phyloP scores from a whole-genome alignment of 1,139 yeast species.

The Geotrichum reessii region DNA sequence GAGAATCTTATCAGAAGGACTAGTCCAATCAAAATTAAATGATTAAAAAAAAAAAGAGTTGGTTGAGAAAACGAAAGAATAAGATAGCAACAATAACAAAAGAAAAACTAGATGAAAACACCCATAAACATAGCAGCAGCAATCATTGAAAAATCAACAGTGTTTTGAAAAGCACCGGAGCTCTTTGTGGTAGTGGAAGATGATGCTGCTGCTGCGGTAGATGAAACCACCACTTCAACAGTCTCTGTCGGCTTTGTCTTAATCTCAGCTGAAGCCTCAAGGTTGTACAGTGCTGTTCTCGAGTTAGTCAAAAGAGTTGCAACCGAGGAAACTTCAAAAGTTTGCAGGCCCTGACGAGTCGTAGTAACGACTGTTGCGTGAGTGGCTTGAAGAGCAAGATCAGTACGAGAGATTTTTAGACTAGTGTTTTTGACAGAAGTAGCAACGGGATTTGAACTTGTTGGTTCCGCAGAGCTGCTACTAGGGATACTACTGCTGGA shows the following conservation, averaged over 20 bases:
- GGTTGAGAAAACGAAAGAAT: no score
- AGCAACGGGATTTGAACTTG: background rate
- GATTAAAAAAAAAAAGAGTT: no score
- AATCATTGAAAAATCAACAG: background rate
- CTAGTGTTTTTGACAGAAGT: background rate
- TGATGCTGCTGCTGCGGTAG: background rate
- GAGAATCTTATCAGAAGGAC: background rate
- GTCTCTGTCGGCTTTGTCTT: background rate
- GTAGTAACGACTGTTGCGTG: background rate
- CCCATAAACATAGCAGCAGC: background rate
- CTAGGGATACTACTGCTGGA: background rate
- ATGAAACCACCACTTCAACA: background rate
- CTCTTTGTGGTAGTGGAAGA: background rate
- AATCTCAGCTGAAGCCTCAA: slow-evolving; percentile 16
- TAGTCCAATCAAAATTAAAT: background rate
- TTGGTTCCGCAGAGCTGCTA: background rate
- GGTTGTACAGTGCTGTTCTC: slow-evolving; percentile 27
- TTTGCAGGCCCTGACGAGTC: background rate
- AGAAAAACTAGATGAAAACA: background rate
- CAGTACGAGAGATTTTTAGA: background rate
- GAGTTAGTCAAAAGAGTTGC: slow-evolving; percentile 22
- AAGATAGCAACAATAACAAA: background rate
- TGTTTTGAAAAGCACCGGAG: background rate
- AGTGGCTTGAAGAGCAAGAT: background rate
- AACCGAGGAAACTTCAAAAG: slow-evolving; percentile 22